A percentile compares a stretch with the other conserved stretches of the same genome.
phyloP scores from a whole-genome alignment of 2,329 filamentous ascomycete species.

The Coniochaeta prunicola region DNA sequence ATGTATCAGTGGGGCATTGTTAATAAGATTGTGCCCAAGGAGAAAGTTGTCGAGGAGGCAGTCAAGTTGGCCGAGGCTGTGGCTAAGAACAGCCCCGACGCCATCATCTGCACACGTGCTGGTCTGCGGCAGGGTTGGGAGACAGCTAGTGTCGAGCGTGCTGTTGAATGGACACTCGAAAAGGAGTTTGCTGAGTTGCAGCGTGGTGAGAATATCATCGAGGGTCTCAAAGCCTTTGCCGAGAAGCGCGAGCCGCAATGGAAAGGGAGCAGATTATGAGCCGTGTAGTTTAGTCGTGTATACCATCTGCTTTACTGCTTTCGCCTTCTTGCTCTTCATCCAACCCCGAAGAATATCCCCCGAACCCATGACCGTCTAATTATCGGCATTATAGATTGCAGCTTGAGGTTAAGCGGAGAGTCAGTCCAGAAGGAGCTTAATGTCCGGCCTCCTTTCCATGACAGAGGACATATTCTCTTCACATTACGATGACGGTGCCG shows the following conservation, averaged over 20 bases:
- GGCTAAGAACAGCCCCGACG: constrained; percentile 63
- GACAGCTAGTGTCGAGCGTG: constrained; percentile 45
- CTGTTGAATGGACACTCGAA: constrained; percentile 51
- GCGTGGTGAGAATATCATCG: constrained; percentile 64
- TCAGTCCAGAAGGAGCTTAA: not conserved
- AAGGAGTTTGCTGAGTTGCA: constrained; percentile 52
- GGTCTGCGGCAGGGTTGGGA: constrained; percentile 71
- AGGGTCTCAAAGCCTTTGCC: constrained; percentile 69
- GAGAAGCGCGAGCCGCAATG: constrained; percentile 67
- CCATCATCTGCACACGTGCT: constrained; percentile 64
- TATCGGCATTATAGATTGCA: too few relatives aligned
- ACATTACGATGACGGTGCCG: too few relatives aligned
- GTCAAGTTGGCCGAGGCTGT: constrained; percentile 56
- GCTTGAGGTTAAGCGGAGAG: too few relatives aligned
- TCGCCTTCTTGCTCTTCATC: too few relatives aligned
- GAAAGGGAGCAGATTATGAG: constrained; percentile 55
- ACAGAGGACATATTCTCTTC: not conserved
- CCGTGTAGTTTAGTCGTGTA: not conserved
- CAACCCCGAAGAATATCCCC: too few relatives aligned
- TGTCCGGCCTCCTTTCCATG: not conserved
- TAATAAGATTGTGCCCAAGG: constrained; percentile 52
- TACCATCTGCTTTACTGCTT: not conserved
- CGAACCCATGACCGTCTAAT: too few relatives aligned
- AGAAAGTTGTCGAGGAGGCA: constrained; percentile 47
- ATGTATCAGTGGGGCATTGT: constrained; percentile 61